Conservation (phyloP, 2,329 filamentous ascomycete species). For the Aspergillus texensis region DNA sequence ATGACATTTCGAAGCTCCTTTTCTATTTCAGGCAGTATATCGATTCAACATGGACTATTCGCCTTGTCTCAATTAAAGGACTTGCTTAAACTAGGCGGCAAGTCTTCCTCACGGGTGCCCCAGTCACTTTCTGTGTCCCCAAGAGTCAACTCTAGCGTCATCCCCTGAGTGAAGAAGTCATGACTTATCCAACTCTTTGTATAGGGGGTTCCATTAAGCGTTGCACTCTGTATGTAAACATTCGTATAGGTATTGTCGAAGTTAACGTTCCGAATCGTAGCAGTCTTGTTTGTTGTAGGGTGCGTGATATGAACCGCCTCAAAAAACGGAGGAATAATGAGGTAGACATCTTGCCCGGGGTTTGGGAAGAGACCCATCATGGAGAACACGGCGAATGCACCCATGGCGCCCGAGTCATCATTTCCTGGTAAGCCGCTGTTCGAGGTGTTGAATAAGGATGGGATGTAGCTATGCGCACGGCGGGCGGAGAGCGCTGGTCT, state of each 20-base stretch:
- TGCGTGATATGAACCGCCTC: constrained; percentile 59
- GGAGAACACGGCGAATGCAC: constrained; percentile 65
- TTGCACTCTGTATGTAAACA: constrained; percentile 68
- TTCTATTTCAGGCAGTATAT: neutral
- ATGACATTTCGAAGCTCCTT: neutral
- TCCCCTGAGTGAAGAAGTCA: constrained; percentile 67
- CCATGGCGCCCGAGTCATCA: constrained; percentile 71
- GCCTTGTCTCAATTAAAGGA: neutral
- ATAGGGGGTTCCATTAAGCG: constrained; percentile 62
- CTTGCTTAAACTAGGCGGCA: constrained; percentile 54
- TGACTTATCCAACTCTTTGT: constrained; percentile 69
- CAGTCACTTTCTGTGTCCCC: constrained; percentile 65
- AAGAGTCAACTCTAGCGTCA: constrained; percentile 64
- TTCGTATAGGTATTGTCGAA: constrained; percentile 60
- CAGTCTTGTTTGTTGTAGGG: constrained; percentile 61
- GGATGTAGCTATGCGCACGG: constrained; percentile 66
- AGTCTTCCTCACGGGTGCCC: constrained; percentile 62
- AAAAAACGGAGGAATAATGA: constrained; percentile 70
- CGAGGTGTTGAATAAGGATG: constrained; percentile 60
- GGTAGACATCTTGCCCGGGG: constrained; percentile 67
- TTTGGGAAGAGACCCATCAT: constrained; percentile 74
- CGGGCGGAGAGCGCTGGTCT: constrained; percentile 55
- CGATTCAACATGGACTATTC: neutral
- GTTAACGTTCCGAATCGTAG: constrained; percentile 59
- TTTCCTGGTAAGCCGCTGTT: constrained; percentile 66